Evolutionary conservation across 2,329 filamentous ascomycete species (phyloP).

Genomic region (Aspergillus tubingensis): DNA sequence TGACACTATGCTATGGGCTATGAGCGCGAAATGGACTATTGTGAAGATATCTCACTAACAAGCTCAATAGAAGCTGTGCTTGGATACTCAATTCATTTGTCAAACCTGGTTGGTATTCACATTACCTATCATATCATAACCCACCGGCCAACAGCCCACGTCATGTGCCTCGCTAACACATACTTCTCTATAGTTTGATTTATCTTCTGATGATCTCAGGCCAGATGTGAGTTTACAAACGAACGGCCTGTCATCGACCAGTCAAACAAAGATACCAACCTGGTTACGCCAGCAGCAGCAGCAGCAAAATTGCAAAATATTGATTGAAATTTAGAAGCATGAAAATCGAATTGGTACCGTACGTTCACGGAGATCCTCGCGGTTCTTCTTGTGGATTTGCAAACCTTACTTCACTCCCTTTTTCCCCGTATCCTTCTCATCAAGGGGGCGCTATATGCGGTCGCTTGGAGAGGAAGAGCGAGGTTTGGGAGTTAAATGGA

Average conservation of each 20-base stretch:
- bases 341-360: conserved; percentile 21
- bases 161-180: not conserved
- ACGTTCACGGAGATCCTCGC: conserved; percentile 12
- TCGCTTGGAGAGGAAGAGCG: conserved; percentile 39
- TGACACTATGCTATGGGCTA: not conserved
- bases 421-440: conserved; percentile 38
- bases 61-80: not conserved
- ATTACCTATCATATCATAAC: not conserved
- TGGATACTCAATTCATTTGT: not conserved
- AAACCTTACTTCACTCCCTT: conserved; percentile 18
- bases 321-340: conserved; percentile 19
- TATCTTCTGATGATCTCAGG: too few species aligned
- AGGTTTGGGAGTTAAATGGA: too few species aligned
- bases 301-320: conserved; percentile 3
- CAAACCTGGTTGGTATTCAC: not conserved
- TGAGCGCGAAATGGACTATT: not conserved
- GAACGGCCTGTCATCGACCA: too few species aligned
- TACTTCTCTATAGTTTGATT: not conserved
- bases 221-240: too few species aligned
- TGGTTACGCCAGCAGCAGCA: conserved; percentile 12
- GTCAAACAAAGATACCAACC: not conserved
- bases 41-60: not conserved
- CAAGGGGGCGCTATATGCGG: conserved; percentile 39
- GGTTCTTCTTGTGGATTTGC: conserved; percentile 16
- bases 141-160: not conserved